Base-by-base conservation (phyloP, 495 filamentous ascomycete genomes). In the Aspergillus diversus region DNA sequence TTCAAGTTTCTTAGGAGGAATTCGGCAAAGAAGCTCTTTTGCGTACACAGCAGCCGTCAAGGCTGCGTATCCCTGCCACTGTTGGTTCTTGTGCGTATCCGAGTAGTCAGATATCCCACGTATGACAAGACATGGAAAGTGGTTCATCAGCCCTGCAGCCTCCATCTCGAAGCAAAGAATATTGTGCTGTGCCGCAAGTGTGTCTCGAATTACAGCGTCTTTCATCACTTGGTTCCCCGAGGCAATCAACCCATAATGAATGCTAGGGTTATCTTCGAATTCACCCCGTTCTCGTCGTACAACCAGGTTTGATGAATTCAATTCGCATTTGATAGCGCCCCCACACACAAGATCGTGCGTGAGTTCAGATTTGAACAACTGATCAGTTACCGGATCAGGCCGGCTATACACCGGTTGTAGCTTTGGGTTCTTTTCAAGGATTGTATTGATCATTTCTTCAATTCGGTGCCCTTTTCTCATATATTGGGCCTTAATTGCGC, bases 111-210 rank as follows among this genome's bases (percentile, higher is more conserved):
- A 76, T 17, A 77, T 71, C 2, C 73, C 75, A 15, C 71, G 61
- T 13, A 79, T 73, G 1, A 69, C 64, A 6, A 78, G 62, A 55
- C 67, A 78, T 39, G 67, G 70, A 5, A 71, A 42, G 4, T 16
- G 42, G 17, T 69, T 61, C 67, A 75, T 71, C 7, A 81, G 43
- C 3, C 79, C 79, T 7, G 78, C 81, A 15, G 75, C 70, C 61
- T 82, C 77, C 69, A 78, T 80, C 53, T 82, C 76, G 37, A 82
- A 78, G 55, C 75, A 80, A 2, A 80, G 57, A 17, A 80, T 62
- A 32, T 67, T 51, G 0, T 63, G 12, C 17, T 66, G 34, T 58
- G n/a, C 33, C 11, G 59, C 61, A 31, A 80, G 33, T 27, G 33
- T 16, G 46, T 71, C 66, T 56, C 63, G 33, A 0, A 33, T 57